A percentile compares a stretch with the other conserved stretches of the same genome.
Conservation (phyloP, 306 rosid genomes). For the Ammopiptanthus mongolicus region DNA sequence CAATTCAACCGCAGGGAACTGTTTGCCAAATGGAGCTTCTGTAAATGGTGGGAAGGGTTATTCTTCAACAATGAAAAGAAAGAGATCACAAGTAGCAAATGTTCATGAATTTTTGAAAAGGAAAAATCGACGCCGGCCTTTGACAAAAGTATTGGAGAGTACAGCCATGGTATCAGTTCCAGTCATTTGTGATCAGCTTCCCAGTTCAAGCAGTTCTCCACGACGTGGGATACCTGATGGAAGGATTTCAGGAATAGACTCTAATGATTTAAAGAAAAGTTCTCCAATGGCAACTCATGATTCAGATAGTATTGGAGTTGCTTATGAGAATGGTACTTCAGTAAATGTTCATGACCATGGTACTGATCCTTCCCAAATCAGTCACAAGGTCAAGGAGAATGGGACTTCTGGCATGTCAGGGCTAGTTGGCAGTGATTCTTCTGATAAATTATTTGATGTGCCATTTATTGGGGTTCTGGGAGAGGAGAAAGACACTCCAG, state of each 20-base stretch:
- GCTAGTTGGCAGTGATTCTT: conserved; percentile 42
- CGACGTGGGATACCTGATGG: conserved; percentile 47
- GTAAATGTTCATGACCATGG: conserved; percentile 46
- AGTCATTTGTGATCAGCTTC: conserved; percentile 58
- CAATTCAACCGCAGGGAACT: conserved; percentile 39
- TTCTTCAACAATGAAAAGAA: conserved; percentile 56
- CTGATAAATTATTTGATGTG: conserved; percentile 55
- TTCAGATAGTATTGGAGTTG: conserved; percentile 41
- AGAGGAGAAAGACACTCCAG: conserved; percentile 57
- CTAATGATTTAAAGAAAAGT: conserved; percentile 48
- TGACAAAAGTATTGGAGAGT: conserved; percentile 88
- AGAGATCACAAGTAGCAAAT: conserved; percentile 70
- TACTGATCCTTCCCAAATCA: conserved; percentile 35
- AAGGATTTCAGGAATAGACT: conserved; percentile 47
- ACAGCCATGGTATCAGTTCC: conserved; percentile 83
- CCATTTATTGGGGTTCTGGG: conserved; percentile 45
- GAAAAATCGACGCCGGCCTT: conserved; percentile 66
- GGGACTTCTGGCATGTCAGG: conserved; percentile 40
- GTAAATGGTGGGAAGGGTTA: conserved; percentile 48
- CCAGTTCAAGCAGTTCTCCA: conserved; percentile 51
- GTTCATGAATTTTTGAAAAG: conserved; percentile 63
- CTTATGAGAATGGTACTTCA: conserved; percentile 56
- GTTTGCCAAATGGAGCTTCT: conserved; percentile 53
- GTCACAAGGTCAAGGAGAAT: conserved; percentile 43
- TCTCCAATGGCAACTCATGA: conserved; percentile 22